Base-by-base conservation (phyloP, 1,284 basidiomycete species). In the Xerocomus cyaneibrunnescens region DNA sequence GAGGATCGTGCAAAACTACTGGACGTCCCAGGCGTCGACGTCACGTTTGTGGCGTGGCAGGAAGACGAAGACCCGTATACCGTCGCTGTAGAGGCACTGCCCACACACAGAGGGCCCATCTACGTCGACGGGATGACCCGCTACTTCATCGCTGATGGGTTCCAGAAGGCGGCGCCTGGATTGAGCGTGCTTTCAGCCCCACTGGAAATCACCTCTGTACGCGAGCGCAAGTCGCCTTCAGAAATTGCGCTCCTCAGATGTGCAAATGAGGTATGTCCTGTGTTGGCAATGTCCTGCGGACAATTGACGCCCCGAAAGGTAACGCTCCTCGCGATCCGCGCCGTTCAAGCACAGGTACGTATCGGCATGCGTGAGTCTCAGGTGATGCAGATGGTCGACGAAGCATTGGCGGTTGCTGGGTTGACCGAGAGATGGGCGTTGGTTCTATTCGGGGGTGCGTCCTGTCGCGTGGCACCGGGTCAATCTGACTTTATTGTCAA, bases 301-400 rank as follows among this genome's bases (percentile, higher is more conserved):
- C 16, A 12, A 36, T 44, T 57, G 14, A 57, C n/a, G 48, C 8
- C 25, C 30, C 0, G n/a, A 37, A 63, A 92, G 89, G 84, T 80
- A 16, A 92, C 90, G 0, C 62, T 94, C 4, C 75, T 90, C 13
- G 82, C 87, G 3, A 85, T 94, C 59, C 79, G 88, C 19, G 76
- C 78, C 4, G 85, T 88, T 2, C 79, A 83, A 48, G 72, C 77
- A 45, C 71, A 76, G 32, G 76, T 93, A 70, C 74, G 76, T 51
- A 72, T 91, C 45, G 90, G 91, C 17, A 89, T 94, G 60, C 82
- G 72, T 14, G 90, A 94, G 71, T 89, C 87, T 10, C 73, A 84
- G 60, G 87, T 83, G 7, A 70, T 75, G 17, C 64, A 58, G 17
- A 76, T 92, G 65, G 73, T 91, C 52, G 66, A 73, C 30, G 63